Conservation (phyloP, 805 yeast species). For the Phaffomyces opuntiae region DNA sequence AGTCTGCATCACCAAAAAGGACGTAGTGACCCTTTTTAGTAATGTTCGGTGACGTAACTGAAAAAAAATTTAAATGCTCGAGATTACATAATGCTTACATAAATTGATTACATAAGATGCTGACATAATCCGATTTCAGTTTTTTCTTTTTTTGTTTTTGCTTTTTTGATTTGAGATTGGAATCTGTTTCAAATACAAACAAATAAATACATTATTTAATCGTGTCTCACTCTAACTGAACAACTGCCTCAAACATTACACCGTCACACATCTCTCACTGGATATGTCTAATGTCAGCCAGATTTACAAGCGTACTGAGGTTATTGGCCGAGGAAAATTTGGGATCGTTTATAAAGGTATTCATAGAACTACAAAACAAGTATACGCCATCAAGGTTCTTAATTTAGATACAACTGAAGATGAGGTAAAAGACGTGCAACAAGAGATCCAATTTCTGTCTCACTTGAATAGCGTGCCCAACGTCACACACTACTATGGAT, state of each 20-base stretch:
- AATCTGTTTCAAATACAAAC: too few relatives aligned
- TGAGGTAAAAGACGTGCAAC: slow-evolving; percentile 91
- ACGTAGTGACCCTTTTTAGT: too few relatives aligned
- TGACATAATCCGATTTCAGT: too few relatives aligned
- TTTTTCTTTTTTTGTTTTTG: too few relatives aligned
- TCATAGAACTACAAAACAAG: slow-evolving; percentile 59
- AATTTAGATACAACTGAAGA: slow-evolving; percentile 90
- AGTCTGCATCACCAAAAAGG: too few relatives aligned
- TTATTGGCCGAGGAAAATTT: slow-evolving; percentile 93
- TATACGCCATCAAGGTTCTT: slow-evolving; percentile 88
- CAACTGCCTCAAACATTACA: neutral
- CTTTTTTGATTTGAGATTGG: too few relatives aligned
- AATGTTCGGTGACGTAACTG: too few relatives aligned
- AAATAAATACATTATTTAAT: too few relatives aligned
- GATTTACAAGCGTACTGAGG: slow-evolving; percentile 73
- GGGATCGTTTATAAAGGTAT: slow-evolving; percentile 93
- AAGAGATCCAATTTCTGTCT: slow-evolving; percentile 80
- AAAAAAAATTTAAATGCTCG: too few relatives aligned
- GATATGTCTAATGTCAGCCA: slow-evolving; percentile 24
- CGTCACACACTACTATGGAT: slow-evolving; percentile 84
- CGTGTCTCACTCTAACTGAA: neutral
- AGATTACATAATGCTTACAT: too few relatives aligned
- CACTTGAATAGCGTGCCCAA: slow-evolving; percentile 83
- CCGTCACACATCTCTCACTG: too few relatives aligned
- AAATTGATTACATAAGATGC: too few relatives aligned